Base-by-base conservation (phyloP, 2,329 filamentous ascomycete species). In the Talaromyces sp. region DNA sequence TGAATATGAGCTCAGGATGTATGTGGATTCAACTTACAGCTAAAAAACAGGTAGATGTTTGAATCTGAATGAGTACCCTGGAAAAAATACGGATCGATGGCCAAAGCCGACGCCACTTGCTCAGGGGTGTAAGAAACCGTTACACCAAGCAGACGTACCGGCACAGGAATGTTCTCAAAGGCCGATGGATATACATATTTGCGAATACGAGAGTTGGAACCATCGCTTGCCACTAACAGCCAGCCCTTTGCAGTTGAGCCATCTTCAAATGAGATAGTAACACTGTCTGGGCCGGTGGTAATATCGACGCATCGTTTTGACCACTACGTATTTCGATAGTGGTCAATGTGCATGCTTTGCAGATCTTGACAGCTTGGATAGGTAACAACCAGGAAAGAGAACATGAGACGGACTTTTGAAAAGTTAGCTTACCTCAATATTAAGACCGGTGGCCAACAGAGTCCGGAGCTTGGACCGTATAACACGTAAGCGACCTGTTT, bases 71-170 rank as follows among this genome's bases (percentile, higher is more conserved):
- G 79, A 0, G 80, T 79, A 0, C 84, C 84, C 60, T 87, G 84
- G 22, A 87, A 78, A 59, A 87, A 84, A 48, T 82, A 84, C 0
- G 84, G 81, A 62, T 87, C 85, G 0, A 86, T 77, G 1, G 74
- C 74, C 6, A 76, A 75, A 2, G 85, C 75, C 0, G 79, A 77
- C 1, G 73, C 71, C 19, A 83, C 77, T 45, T 83, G 73, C 16
- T 78, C 74, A 0, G 76, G 72, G 0, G 78, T 75, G 39, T 83
- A 78, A 0, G 77, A 68, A 7, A 82, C 69, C 48, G 79, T 82
- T 10, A 80, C 75, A 2, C 85, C 84, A 1, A 86, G 72, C 54
- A 85, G 71, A 37, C 82, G 75, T 3, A 86, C 76, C 1, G 84
- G 84, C 9, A 87, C 72, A 5, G 77, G 71, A 35, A 79, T 70